Base-by-base conservation (phyloP, 1,139 yeast genomes). In the Taphrina flavorubra region DNA sequence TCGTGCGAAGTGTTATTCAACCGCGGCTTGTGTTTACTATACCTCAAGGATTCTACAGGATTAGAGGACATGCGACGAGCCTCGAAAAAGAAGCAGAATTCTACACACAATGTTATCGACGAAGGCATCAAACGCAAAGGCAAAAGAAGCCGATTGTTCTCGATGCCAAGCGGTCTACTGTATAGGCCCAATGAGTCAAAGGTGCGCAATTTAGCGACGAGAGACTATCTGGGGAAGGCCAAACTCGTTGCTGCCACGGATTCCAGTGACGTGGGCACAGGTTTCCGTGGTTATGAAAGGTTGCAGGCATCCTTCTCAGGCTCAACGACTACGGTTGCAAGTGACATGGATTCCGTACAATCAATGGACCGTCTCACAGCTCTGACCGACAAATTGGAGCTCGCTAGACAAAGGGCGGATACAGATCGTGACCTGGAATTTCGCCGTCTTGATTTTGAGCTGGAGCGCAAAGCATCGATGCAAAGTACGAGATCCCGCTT, bases 1-100 rank as follows among this genome's bases (percentile, higher is more conserved):
- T 71, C 75, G 7, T 74, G 75, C 53, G 75, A 74, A 51, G 72
- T 74, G 56, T 68, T 74, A 68, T 73, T 73, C 69, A 73, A 74
- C 56, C 69, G 73, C 14, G 74, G 75, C 31, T 68, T 74, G 42
- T 70, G 73, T 40, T 71, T 68, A 39, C 69, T 74, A 39, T 74
- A 72, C 58, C 69, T 69, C 16, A 74, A 73, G 25, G 70, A 72
- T 10, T 58, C 68, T 7, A 67, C 71, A 1, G 76, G 75, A 1
- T 68, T 74, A 39, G 60, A 62, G 14, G 74, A 74, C 64, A 40
- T 74, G 47, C 68, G 65, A 1, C 60, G 68, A 64, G 75, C 76
- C 0, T 71, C 65, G 7, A 69, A 70, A 39, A 75, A 74, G 68
- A 72, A 72, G 59, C 69, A 68, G 51, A 69, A 70, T 16, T 64